These are phyloP conservation scores for Hypoxylon sp. DNA, from an alignment of 2,329 filamentous ascomycete genomes.

Conservation along the genomic window DNA sequence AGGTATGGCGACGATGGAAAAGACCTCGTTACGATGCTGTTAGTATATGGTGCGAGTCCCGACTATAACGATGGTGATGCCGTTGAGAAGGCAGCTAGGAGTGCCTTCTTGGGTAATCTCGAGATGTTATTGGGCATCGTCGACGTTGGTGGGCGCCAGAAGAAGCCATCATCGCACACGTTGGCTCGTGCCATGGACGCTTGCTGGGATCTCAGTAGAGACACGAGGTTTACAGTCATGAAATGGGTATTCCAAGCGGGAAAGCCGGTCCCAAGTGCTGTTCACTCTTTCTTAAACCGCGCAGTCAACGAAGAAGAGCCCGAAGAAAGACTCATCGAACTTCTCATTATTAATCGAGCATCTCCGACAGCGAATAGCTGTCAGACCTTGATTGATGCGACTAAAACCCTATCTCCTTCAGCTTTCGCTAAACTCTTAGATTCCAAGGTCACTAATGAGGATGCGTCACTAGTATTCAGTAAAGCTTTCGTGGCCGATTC, in stretches of 20 bases:
- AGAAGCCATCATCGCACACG: constrained; percentile 63
- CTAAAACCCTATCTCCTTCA: constrained; percentile 57
- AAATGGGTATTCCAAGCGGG: constrained; percentile 67
- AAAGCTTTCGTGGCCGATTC: constrained; percentile 61
- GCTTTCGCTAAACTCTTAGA: constrained; percentile 62
- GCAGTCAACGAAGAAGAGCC: constrained; percentile 68
- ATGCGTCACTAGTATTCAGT: constrained; percentile 63
- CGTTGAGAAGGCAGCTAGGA: constrained; percentile 68
- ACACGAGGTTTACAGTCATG: constrained; percentile 64
- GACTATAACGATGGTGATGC: constrained; percentile 70
- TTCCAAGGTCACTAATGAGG: constrained; percentile 58
- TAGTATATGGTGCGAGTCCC: constrained; percentile 67
- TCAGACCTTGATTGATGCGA: constrained; percentile 67
- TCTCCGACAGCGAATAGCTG: constrained; percentile 67
- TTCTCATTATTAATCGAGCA: constrained; percentile 66
- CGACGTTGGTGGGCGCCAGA: constrained; percentile 58
- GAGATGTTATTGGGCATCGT: constrained; percentile 66
- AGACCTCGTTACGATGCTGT: constrained; percentile 65
- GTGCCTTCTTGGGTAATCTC: constrained; percentile 65
- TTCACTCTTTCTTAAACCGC: constrained; percentile 66
- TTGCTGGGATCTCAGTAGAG: constrained; percentile 65
- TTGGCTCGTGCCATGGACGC: constrained; percentile 67
- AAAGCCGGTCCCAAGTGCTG: constrained; percentile 62
- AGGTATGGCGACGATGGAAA: constrained; percentile 66
- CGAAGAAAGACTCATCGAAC: constrained; percentile 62